Percentiles rank a stretch among this genome's conserved stretches.
Evolutionary conservation across 2,329 filamentous ascomycete genomes (phyloP).

Genomic region (Neurospora sp.): DNA sequence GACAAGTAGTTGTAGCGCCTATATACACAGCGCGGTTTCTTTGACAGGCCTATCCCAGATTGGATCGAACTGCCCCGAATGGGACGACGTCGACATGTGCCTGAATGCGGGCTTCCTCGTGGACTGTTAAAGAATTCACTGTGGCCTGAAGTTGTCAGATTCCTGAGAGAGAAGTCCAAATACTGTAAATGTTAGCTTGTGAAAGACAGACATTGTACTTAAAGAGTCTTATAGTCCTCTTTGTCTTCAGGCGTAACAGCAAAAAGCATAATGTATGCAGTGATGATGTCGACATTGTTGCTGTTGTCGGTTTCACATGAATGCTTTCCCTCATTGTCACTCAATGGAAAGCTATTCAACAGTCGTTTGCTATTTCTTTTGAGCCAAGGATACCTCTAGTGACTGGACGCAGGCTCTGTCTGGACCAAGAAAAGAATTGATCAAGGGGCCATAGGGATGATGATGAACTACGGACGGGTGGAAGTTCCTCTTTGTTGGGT

Average conservation of each 20-base stretch:
- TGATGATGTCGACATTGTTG: neutral
- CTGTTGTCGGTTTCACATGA: neutral
- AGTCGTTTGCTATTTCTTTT: neutral
- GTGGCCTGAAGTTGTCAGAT: neutral
- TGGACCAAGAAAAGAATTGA: neutral
- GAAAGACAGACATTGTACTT: neutral
- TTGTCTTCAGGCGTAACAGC: neutral
- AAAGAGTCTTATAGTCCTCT: neutral
- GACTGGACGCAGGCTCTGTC: neutral
- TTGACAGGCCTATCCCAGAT: neutral
- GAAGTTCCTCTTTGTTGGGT: neutral
- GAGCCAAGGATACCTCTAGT: neutral
- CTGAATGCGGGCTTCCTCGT: neutral
- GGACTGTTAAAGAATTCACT: neutral
- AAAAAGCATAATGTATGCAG: neutral
- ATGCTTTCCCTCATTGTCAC: neutral
- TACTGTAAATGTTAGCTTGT: neutral
- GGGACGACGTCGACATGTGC: neutral
- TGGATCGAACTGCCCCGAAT: neutral
- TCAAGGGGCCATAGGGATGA: neutral
- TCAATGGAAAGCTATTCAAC: neutral
- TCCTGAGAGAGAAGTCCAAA: neutral
- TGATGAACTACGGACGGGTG: neutral
- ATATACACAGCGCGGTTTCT: neutral
- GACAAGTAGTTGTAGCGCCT: neutral